Evolutionary conservation across 2,329 filamentous ascomycete genomes (phyloP).

Genomic region (Colletotrichum sp.): DNA sequence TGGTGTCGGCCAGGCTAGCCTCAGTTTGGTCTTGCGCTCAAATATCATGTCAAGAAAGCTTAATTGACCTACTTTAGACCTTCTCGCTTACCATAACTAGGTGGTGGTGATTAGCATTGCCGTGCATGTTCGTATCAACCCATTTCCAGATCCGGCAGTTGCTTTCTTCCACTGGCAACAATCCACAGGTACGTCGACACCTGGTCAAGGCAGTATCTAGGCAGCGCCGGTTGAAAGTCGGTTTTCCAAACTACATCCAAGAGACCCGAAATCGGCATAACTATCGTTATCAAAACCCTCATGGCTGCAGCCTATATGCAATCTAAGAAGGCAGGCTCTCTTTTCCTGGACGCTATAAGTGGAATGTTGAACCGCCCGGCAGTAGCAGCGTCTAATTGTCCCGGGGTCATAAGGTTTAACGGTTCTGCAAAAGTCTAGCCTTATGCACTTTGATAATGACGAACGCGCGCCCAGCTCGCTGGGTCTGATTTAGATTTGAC

Average conservation of each 20-base stretch:
- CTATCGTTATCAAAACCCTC: background rate
- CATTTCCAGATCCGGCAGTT: background rate
- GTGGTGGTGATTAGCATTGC: background rate
- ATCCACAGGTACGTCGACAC: background rate
- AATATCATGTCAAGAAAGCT: background rate
- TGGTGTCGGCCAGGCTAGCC: background rate
- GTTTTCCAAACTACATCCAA: no score
- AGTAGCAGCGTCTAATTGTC: background rate
- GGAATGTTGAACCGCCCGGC: background rate
- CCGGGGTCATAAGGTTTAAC: rapidly evolving
- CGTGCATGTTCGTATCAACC: background rate
- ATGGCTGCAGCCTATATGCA: background rate
- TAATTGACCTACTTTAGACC: background rate
- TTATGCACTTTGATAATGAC: background rate
- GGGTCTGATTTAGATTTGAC: background rate
- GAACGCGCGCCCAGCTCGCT: rapidly evolving
- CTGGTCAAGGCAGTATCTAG: background rate
- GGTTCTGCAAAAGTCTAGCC: background rate
- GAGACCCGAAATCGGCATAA: no score
- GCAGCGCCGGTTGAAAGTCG: no score
- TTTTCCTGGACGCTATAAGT: background rate
- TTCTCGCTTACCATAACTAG: background rate
- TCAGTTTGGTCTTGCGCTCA: background rate
- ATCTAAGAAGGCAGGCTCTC: background rate
- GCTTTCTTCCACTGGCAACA: background rate